Evolutionary conservation across 176 grass and related monocot genomes (phyloP).

Genomic region (Musa itinerans): DNA sequence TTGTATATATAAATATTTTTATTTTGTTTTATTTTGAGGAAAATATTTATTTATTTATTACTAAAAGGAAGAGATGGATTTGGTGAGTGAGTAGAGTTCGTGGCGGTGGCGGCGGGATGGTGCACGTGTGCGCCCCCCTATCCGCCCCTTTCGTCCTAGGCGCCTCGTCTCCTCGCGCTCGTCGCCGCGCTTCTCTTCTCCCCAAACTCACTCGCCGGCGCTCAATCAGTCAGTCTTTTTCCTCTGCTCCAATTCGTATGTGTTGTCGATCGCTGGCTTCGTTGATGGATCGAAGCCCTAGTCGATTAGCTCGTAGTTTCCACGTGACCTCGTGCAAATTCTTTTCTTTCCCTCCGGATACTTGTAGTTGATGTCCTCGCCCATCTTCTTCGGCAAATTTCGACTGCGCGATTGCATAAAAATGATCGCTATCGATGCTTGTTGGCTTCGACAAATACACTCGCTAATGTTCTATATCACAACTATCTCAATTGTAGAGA

Average conservation of each 20-base stretch:
- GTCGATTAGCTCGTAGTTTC: too few species aligned
- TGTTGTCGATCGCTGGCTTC: too few species aligned
- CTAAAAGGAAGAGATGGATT: background rate
- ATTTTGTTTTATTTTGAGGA: background rate
- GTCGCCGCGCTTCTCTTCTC: slow-evolving; percentile 4
- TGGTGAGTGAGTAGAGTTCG: background rate
- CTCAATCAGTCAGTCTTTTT: background rate
- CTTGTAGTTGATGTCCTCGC: too few species aligned
- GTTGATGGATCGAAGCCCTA: background rate
- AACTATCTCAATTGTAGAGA: too few species aligned
- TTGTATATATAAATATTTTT: too few species aligned
- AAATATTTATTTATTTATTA: background rate
- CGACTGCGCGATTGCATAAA: background rate
- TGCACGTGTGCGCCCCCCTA: slow-evolving; percentile 31
- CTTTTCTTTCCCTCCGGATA: too few species aligned
- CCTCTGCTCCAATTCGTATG: background rate
- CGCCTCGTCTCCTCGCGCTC: slow-evolving; percentile 12
- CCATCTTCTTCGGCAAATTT: too few species aligned
- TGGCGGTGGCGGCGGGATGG: slow-evolving; percentile 23
- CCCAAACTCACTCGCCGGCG: background rate
- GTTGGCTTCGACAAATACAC: background rate
- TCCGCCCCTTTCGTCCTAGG: background rate
- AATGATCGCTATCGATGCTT: background rate
- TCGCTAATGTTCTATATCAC: too few species aligned
- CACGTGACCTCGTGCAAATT: too few species aligned